Evolutionary conservation across 1,139 yeast species (phyloP).

Genomic region (Blastobotrys apis): DNA sequence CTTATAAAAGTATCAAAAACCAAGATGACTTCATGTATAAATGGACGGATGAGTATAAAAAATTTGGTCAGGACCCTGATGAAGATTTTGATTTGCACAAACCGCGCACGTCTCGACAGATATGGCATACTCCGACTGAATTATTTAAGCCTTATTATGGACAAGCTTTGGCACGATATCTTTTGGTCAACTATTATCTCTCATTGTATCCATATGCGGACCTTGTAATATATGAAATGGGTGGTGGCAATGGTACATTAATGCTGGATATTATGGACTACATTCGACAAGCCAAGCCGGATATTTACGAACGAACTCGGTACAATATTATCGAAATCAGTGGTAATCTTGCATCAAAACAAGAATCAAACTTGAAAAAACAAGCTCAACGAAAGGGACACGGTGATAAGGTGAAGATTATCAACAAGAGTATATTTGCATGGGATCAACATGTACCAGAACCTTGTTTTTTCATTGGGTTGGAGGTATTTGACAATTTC

Average conservation of each 20-base stretch:
- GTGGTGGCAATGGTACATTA: slow-evolving; percentile 86
- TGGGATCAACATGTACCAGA: slow-evolving; percentile 63
- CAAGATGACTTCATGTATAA: slow-evolving; percentile 65
- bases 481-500: slow-evolving; percentile 82
- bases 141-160: slow-evolving; percentile 77
- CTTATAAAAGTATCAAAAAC: slow-evolving; percentile 54
- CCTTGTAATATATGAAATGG: slow-evolving; percentile 76
- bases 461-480: slow-evolving; percentile 74
- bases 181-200: slow-evolving; percentile 63
- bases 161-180: slow-evolving; percentile 72
- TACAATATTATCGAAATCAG: slow-evolving; percentile 79
- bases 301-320: slow-evolving; percentile 60
- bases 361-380: slow-evolving; percentile 35
- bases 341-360: slow-evolving; percentile 61
- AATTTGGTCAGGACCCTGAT: slow-evolving; percentile 35
- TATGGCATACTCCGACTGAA: slow-evolving; percentile 92
- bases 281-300: slow-evolving; percentile 61
- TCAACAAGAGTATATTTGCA: slow-evolving; percentile 70
- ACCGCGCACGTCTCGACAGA: slow-evolving; percentile 43
- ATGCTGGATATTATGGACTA: slow-evolving; percentile 75
- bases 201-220: slow-evolving; percentile 64
- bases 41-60: slow-evolving; percentile 65
- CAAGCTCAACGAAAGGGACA: slow-evolving; percentile 39
- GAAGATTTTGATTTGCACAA: slow-evolving; percentile 22
- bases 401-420: slow-evolving; percentile 55